Percentiles rank a stretch among this genome's conserved stretches.
Conservation (phyloP, 345 rosid species). For the Lepidium aucheri region DNA sequence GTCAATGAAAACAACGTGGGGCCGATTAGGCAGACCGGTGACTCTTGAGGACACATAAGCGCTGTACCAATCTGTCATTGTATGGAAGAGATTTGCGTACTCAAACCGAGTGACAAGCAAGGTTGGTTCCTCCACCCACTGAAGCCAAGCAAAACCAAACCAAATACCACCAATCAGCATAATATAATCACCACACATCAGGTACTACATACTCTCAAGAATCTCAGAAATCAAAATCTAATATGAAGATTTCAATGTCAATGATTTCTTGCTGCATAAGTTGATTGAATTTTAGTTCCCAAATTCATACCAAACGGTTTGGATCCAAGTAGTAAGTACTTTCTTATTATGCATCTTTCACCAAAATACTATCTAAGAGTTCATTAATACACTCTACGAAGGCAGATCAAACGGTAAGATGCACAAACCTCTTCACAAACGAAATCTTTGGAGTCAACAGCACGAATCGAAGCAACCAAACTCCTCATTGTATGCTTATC, state of each 20-base stretch:
- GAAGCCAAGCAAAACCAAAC: constrained; percentile 9
- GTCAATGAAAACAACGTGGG: constrained; percentile 74
- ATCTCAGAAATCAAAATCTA: constrained; percentile 14
- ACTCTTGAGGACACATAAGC: constrained; percentile 83
- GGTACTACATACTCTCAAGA: not conserved
- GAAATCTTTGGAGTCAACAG: constrained; percentile 37
- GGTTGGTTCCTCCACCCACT: constrained; percentile 96
- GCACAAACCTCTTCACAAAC: constrained; percentile 59
- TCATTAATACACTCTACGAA: too few species aligned
- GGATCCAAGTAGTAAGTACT: not conserved
- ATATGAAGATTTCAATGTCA: not conserved
- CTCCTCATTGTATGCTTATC: constrained; percentile 54
- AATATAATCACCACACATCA: not conserved
- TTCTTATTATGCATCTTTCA: not conserved
- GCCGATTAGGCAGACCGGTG: constrained; percentile 76
- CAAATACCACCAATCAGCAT: constrained; percentile 8
- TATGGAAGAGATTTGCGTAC: constrained; percentile 92
- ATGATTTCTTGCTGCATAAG: not conserved
- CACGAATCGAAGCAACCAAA: constrained; percentile 52
- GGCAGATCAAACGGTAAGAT: not conserved
- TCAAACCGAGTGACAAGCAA: constrained; percentile 65
- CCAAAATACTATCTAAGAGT: not conserved
- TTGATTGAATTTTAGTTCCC: not conserved
- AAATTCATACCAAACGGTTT: not conserved
- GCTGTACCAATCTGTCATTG: constrained; percentile 90